Percentiles rank a stretch among this genome's conserved stretches.
Evolutionary conservation across 2,329 filamentous ascomycete species (phyloP).

Genomic region (Microsporum ferrugineum): DNA sequence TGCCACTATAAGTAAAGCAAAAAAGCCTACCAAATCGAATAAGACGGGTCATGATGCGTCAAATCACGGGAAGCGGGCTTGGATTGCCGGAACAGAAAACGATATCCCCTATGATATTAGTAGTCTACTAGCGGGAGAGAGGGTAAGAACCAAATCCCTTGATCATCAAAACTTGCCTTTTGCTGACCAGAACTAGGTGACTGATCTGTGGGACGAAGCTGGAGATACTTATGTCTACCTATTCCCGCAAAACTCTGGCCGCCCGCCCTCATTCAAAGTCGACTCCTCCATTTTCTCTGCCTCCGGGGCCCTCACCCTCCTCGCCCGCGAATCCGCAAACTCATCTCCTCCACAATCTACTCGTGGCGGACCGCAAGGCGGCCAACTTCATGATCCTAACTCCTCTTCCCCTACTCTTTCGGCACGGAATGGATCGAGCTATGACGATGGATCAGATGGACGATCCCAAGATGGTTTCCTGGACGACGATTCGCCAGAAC

Average conservation of each 20-base stretch:
- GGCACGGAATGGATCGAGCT: slow-evolving; percentile 22
- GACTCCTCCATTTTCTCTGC: slow-evolving; percentile 48
- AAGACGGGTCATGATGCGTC: slow-evolving; percentile 18
- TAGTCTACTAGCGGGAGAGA: slow-evolving; percentile 41
- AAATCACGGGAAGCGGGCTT: slow-evolving; percentile 29
- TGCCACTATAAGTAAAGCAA: slow-evolving; percentile 26
- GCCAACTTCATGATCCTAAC: slow-evolving; percentile 15
- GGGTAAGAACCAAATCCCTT: slow-evolving; percentile 28
- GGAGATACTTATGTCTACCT: slow-evolving; percentile 55
- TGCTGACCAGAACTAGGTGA: slow-evolving; percentile 8
- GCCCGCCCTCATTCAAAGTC: slow-evolving; percentile 50
- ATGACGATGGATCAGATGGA: slow-evolving; percentile 37
- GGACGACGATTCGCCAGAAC: slow-evolving; percentile 37
- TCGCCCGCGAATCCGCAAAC: slow-evolving; percentile 44
- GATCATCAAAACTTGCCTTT: background rate
- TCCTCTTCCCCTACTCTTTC: slow-evolving; percentile 21
- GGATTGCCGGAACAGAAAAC: slow-evolving; percentile 48
- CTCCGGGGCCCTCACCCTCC: slow-evolving; percentile 44
- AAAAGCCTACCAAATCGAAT: slow-evolving; percentile 24
- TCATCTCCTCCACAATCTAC: slow-evolving; percentile 30
- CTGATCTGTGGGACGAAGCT: slow-evolving; percentile 50
- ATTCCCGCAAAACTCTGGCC: slow-evolving; percentile 46
- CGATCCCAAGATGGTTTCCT: slow-evolving; percentile 38
- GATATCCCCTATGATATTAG: slow-evolving; percentile 46
- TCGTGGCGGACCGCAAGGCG: background rate